Evolutionary conservation across 306 rosid species (phyloP).

Genomic region (Begonia fuchsioides): DNA sequence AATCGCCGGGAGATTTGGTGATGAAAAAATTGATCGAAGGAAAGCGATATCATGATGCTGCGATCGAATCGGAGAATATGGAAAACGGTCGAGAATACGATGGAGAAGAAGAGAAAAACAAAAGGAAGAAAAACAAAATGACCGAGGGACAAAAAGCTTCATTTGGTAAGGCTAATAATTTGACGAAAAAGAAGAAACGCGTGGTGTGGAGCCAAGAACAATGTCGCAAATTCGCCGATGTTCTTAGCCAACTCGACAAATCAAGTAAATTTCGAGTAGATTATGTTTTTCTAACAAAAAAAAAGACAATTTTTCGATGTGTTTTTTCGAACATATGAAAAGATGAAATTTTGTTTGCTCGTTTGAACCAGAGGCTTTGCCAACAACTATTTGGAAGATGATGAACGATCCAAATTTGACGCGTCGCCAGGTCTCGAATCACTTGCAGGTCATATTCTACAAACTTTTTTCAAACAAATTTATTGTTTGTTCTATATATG

Average conservation of each 20-base stretch:
- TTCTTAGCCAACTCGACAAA: slow-evolving; percentile 22
- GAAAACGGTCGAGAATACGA: not conserved
- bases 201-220: slow-evolving; percentile 24
- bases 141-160: not conserved
- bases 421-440: slow-evolving; percentile 38
- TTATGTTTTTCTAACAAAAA: too few species aligned
- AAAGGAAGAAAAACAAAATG: slow-evolving; percentile 8
- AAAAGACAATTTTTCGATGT: too few species aligned
- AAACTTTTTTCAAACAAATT: too few species aligned
- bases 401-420: slow-evolving; percentile 31
- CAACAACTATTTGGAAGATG: slow-evolving; percentile 17
- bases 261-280: slow-evolving; percentile 14
- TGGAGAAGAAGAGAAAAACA: not conserved
- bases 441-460: slow-evolving; percentile 36
- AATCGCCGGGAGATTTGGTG: too few species aligned
- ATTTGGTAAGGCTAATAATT: not conserved
- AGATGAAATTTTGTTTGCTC: slow-evolving; percentile 1
- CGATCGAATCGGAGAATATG: not conserved
- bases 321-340: too few species aligned
- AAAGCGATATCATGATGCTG: slow-evolving; percentile 4
- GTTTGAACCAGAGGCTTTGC: slow-evolving; percentile 24
- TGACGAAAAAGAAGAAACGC: slow-evolving; percentile 4
- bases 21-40: not conserved
- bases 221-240: slow-evolving; percentile 25
- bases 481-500: too few species aligned